Conservation (phyloP, 495 filamentous ascomycete species). For the Rhizodiscina lignyota region DNA sequence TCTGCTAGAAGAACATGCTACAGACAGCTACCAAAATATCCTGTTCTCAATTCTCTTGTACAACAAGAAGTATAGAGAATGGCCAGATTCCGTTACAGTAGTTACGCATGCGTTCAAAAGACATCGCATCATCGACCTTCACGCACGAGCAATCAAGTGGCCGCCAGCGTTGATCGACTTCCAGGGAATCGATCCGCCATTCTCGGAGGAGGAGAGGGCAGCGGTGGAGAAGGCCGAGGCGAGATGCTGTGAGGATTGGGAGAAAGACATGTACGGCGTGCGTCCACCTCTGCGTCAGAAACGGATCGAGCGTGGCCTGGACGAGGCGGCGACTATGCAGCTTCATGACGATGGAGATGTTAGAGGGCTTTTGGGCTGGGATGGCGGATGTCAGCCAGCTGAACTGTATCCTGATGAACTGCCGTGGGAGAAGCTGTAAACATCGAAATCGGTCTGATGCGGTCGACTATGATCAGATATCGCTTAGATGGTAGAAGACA, state of each 20-base stretch:
- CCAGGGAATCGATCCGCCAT: slow-evolving; percentile 19
- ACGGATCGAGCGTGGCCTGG: background rate
- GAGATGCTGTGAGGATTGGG: no score
- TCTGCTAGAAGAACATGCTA: slow-evolving; percentile 18
- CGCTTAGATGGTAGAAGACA: no score
- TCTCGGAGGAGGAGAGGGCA: no score
- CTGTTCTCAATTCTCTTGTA: slow-evolving; percentile 21
- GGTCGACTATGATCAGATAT: no score
- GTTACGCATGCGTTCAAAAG: slow-evolving; percentile 24
- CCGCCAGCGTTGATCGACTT: slow-evolving; percentile 14
- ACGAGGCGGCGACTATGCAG: no score
- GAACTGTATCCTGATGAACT: no score
- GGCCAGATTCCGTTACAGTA: slow-evolving; percentile 15
- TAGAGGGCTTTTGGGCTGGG: no score
- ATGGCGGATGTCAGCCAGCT: no score
- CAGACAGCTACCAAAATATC: slow-evolving; percentile 25
- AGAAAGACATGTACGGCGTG: background rate
- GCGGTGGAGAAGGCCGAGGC: no score
- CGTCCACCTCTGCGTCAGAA: background rate
- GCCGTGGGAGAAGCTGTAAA: no score
- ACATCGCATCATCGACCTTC: slow-evolving; percentile 18
- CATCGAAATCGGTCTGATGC: no score
- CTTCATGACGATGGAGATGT: no score
- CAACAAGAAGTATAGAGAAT: slow-evolving; percentile 11
- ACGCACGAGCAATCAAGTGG: slow-evolving; percentile 20